Conservation (phyloP, 371 early-diverging fungal species). For the Mortierella sp. region DNA sequence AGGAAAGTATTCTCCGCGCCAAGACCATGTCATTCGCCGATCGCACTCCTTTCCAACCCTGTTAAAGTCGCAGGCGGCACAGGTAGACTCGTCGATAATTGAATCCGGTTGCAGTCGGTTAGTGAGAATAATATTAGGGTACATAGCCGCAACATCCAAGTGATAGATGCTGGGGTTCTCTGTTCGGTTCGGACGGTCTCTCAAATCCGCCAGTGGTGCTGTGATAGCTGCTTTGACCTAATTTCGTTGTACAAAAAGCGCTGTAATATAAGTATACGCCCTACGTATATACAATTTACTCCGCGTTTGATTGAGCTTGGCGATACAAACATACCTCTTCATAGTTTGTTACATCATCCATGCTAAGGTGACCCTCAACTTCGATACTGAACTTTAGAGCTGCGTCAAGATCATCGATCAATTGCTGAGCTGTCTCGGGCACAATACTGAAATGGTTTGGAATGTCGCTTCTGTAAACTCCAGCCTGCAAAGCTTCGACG, state of each 20-base stretch:
- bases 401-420: slow-evolving; percentile 93
- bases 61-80: slow-evolving; percentile 98
- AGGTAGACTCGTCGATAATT: slow-evolving; percentile 91
- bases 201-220: slow-evolving; percentile 70
- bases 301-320: too few relatives aligned
- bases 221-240: slow-evolving; percentile 72
- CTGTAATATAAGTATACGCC: not conserved
- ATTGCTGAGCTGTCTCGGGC: slow-evolving; percentile 75
- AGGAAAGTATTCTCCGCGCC: slow-evolving; percentile 98
- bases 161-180: slow-evolving; percentile 97
- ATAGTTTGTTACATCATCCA: slow-evolving; percentile 57
- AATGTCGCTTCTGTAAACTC: slow-evolving; percentile 98
- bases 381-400: slow-evolving; percentile 91
- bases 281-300: not conserved
- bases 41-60: slow-evolving; percentile 91
- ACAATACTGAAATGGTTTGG: slow-evolving; percentile 89
- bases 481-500: slow-evolving; percentile 99
- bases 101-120: slow-evolving; percentile 99
- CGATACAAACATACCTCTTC: slow-evolving; percentile 41
- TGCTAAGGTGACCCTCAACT: slow-evolving; percentile 79
- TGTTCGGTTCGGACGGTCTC: slow-evolving; percentile 80
- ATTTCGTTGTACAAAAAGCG: not conserved
- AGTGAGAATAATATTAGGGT: slow-evolving; percentile 99
- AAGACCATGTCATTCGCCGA: slow-evolving; percentile 97
- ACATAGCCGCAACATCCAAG: slow-evolving; percentile 99